These are phyloP conservation scores for Amaranthus hypochondriacus DNA, from an alignment of 148 eudicot species.

Conservation along the genomic window DNA sequence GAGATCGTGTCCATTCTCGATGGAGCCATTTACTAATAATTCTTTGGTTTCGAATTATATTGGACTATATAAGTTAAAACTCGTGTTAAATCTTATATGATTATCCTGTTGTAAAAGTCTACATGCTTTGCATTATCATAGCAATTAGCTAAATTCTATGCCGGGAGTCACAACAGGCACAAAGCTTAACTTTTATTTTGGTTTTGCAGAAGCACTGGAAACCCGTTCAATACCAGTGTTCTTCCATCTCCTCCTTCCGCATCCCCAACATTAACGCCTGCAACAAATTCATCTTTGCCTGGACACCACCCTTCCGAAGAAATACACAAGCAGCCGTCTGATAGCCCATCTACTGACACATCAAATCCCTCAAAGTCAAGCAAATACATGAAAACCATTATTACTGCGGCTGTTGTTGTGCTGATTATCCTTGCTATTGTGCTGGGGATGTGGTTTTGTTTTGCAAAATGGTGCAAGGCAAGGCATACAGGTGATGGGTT, in stretches of 20 bases:
- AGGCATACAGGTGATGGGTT: constrained; percentile 29
- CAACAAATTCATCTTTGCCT: constrained; percentile 45
- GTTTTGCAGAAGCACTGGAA: constrained; percentile 65
- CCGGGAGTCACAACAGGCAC: not conserved
- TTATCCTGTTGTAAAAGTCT: not conserved
- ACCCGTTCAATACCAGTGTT: constrained; percentile 74
- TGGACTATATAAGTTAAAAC: no score
- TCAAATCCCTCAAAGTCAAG: constrained; percentile 28
- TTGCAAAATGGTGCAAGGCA: constrained; percentile 53
- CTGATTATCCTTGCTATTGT: constrained; percentile 40
- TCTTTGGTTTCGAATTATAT: no score
- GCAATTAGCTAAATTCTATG: not conserved
- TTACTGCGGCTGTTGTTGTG: constrained; percentile 46
- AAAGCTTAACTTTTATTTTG: not conserved
- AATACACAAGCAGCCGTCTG: constrained; percentile 24
- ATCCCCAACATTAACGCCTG: constrained; percentile 40
- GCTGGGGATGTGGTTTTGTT: constrained; percentile 49
- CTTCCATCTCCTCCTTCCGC: constrained; percentile 61
- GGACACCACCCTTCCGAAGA: constrained; percentile 40
- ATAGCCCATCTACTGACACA: constrained; percentile 37
- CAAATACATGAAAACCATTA: constrained; percentile 31
- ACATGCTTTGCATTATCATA: not conserved
- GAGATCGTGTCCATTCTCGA: no score
- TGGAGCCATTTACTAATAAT: no score
- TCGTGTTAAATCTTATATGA: no score